phyloP scores from a whole-genome alignment of 1,284 basidiomycete genomes.

The Malassezia slooffiae region DNA sequence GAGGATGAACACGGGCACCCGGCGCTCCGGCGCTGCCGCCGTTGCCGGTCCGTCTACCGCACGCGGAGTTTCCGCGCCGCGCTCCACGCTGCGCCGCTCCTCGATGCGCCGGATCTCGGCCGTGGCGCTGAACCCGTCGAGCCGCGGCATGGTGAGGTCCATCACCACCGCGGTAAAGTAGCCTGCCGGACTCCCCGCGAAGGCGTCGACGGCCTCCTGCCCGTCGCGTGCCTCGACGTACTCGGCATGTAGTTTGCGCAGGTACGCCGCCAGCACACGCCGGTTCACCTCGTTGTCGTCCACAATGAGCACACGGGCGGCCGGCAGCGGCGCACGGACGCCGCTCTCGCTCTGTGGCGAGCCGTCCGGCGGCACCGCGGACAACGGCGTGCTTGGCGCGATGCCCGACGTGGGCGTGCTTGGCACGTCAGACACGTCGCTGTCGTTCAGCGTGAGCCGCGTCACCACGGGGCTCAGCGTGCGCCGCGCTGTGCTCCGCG shows the following conservation, averaged over 20 bases:
- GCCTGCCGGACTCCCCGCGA: conserved; percentile 15
- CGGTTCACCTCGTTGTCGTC: conserved; percentile 41
- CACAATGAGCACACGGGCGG: conserved; percentile 22
- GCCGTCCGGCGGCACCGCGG: too few relatives aligned
- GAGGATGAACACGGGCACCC: conserved; percentile 46
- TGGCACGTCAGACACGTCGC: too few relatives aligned
- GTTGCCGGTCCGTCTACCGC: too few relatives aligned
- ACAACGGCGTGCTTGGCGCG: too few relatives aligned
- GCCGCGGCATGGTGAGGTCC: conserved; percentile 38
- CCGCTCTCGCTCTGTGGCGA: too few relatives aligned
- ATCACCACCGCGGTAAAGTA: conserved; percentile 25
- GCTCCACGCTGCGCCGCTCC: background rate
- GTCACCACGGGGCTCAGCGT: too few relatives aligned
- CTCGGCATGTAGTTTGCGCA: conserved; percentile 22
- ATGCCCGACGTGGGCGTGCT: too few relatives aligned
- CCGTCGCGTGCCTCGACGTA: conserved; percentile 29
- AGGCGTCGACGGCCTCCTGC: conserved; percentile 24
- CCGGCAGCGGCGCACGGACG: too few relatives aligned
- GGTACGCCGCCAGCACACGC: conserved; percentile 24
- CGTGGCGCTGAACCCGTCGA: conserved; percentile 32
- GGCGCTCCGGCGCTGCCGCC: background rate
- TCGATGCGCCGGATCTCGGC: conserved; percentile 24
- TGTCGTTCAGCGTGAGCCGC: too few relatives aligned
- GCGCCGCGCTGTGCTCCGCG: too few relatives aligned
- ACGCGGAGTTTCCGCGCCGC: too few relatives aligned